Percentiles rank a stretch among this genome's conserved stretches.
These are phyloP conservation scores for Cyberlindnera veronae DNA, from an alignment of 805 yeast species.

Conservation along the genomic window DNA sequence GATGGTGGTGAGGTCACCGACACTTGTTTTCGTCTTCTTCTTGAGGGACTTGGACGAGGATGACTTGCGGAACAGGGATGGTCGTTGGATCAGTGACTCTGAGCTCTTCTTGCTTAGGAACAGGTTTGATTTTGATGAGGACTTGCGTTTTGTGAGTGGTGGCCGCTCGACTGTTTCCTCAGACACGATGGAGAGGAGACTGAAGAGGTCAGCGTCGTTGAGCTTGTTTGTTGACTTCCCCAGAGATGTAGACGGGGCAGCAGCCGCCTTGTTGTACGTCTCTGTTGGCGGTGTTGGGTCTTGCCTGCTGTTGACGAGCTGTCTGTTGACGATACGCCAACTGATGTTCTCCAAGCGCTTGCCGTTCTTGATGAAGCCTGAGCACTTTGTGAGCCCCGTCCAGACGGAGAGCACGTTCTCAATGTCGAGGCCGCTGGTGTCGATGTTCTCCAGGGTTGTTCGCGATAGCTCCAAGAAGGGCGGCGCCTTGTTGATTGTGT, in stretches of 20 bases:
- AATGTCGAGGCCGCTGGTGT: constrained; percentile 31
- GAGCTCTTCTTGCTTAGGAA: constrained; percentile 17
- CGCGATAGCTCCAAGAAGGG: constrained; percentile 29
- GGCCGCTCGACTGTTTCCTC: constrained; percentile 24
- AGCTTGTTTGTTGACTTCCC: constrained; percentile 20
- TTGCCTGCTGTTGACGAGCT: constrained; percentile 20
- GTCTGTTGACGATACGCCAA: constrained; percentile 32
- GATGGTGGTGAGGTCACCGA: constrained; percentile 14
- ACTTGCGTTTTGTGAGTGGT: constrained; percentile 19
- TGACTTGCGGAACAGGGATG: constrained; percentile 22
- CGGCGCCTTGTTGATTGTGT: constrained; percentile 27
- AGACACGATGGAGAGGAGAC: constrained; percentile 27
- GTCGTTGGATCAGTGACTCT: constrained; percentile 17
- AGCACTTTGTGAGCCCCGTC: constrained; percentile 35
- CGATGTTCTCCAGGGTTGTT: constrained; percentile 25
- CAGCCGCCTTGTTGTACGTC: neutral
- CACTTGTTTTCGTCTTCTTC: constrained; percentile 17
- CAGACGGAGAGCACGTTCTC: constrained; percentile 40
- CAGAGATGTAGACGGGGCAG: constrained; percentile 6
- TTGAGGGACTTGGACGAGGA: constrained; percentile 27
- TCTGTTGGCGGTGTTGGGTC: neutral
- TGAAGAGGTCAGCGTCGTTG: constrained; percentile 27
- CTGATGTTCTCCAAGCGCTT: constrained; percentile 30
- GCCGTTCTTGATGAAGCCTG: constrained; percentile 28
- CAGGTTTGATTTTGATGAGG: constrained; percentile 17